These are phyloP conservation scores for Tricholomella constricta DNA, from an alignment of 768 basidiomycete species.

Conservation along the genomic window DNA sequence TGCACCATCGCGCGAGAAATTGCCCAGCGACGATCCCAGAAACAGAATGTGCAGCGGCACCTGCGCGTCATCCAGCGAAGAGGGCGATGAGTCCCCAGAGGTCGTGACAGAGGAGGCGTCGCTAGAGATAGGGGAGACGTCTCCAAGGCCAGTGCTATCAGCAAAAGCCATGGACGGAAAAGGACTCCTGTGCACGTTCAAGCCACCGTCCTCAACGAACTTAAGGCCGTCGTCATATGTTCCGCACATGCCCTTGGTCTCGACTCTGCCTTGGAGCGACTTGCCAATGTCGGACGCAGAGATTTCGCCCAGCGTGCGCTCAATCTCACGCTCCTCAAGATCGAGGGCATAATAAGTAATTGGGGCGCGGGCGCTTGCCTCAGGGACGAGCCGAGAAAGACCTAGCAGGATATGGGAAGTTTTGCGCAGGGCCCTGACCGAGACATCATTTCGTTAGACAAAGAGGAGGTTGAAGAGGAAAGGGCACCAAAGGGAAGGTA, in stretches of 20 bases:
- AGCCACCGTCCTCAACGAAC: slow-evolving; percentile 69
- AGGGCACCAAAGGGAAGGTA: not conserved
- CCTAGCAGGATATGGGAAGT: slow-evolving; percentile 82
- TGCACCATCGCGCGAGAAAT: slow-evolving; percentile 75
- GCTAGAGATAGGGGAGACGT: slow-evolving; percentile 43
- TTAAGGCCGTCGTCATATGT: slow-evolving; percentile 90
- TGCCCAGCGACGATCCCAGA: slow-evolving; percentile 90
- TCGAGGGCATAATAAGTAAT: slow-evolving; percentile 93
- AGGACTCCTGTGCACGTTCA: slow-evolving; percentile 31
- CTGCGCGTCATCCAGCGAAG: slow-evolving; percentile 47
- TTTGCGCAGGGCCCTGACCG: slow-evolving; percentile 76
- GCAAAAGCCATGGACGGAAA: slow-evolving; percentile 9
- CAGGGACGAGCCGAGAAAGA: slow-evolving; percentile 56
- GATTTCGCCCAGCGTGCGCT: slow-evolving; percentile 75
- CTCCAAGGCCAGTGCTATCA: slow-evolving; percentile 20
- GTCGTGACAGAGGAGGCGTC: slow-evolving; percentile 25
- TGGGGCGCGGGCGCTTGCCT: slow-evolving; percentile 39
- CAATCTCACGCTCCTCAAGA: slow-evolving; percentile 84
- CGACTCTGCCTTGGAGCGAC: slow-evolving; percentile 68
- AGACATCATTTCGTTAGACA: not conserved
- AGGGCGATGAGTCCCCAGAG: slow-evolving; percentile 36
- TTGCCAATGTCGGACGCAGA: slow-evolving; percentile 61
- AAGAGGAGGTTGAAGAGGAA: not conserved
- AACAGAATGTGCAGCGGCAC: slow-evolving; percentile 83
- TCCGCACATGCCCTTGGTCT: slow-evolving; percentile 83